Conservation (phyloP, 2,329 filamentous ascomycete species). For the Diaporthe citri region DNA sequence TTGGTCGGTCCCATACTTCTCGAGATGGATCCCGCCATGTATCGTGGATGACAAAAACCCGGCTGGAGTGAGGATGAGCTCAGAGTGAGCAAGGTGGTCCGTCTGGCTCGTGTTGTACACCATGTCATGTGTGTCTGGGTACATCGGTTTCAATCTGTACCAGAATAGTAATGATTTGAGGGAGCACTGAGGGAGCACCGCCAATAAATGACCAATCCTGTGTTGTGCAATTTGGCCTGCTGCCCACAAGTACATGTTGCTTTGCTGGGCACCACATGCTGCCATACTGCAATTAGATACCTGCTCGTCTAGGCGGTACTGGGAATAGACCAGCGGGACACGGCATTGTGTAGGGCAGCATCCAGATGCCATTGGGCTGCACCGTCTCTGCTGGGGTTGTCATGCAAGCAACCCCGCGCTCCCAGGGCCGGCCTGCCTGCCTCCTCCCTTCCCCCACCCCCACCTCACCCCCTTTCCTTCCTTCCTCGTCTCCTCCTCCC, state of each 20-base stretch:
- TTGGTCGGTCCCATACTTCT: not conserved
- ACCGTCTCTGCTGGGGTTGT: conserved; percentile 11
- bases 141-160: conserved; percentile 1
- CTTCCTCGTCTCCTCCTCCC: conserved; percentile 1
- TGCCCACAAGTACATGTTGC: not conserved
- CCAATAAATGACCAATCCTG: conserved; percentile 23
- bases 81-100: not conserved
- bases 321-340: not conserved
- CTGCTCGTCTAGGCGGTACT: conserved; percentile 1
- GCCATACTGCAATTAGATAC: not conserved
- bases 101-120: not conserved
- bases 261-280: not conserved
- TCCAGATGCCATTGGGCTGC: conserved; percentile 25
- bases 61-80: not conserved
- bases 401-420: conserved; percentile 33
- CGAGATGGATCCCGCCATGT: not conserved
- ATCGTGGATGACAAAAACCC: not conserved
- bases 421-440: not conserved
- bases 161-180: conserved; percentile 11
- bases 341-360: conserved; percentile 26
- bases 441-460: not conserved
- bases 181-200: not conserved
- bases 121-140: not conserved
- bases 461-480: not conserved
- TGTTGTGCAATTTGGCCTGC: conserved; percentile 12